Base-by-base conservation (phyloP, 2,329 filamentous ascomycete genomes). In the Botryotinia globosa region DNA sequence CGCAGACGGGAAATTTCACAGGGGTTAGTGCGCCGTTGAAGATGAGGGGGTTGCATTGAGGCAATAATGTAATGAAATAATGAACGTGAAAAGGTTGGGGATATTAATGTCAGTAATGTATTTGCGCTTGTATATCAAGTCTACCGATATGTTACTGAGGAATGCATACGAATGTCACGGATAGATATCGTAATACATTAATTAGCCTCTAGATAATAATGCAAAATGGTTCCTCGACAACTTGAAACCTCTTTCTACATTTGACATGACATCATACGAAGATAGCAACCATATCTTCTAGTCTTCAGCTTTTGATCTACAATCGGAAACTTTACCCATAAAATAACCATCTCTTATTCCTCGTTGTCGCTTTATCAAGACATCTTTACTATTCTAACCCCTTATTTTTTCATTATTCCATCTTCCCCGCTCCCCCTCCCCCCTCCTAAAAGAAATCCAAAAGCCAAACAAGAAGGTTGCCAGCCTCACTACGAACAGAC, bases 1-100 rank as follows among this genome's bases (percentile, higher is more conserved):
- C 79, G 1, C 73, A 77, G 61, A 75, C 71, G 20, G 77, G 77
- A 37, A 78, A 78, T 68, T 79, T 76, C 68, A 78, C 75, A 9
- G 77, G 77, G 3, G 58, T 62, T 62, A 73, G 56, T 51, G 66
- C 74, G 58, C 74, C 73, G 22, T 71, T 74, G 67, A 72, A 29
- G 67, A 73, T 45, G 74, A 63, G 72, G 45, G 44, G 29, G 4
- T n/a, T 44, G 59, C 22, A 48, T n/a, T 54, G 25, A 54, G 48
- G n/a, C n/a, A 32, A 14, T 48, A 29, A 66, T 37, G 8, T 25
- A n/a, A 34, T 48, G 67, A 37, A 39, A 22, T 44, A 20, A 44
- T 45, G 32, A 34, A 62, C 6, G 51, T 25, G 45, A 64, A 48
- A 14, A 32, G 48, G 8, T 16, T 9, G 4, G 7, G 34, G 37